Evolutionary conservation across 805 yeast species (phyloP), one percentile per base, ranked within the genome.

Genomic region (Naumovozyma baii): DNA sequence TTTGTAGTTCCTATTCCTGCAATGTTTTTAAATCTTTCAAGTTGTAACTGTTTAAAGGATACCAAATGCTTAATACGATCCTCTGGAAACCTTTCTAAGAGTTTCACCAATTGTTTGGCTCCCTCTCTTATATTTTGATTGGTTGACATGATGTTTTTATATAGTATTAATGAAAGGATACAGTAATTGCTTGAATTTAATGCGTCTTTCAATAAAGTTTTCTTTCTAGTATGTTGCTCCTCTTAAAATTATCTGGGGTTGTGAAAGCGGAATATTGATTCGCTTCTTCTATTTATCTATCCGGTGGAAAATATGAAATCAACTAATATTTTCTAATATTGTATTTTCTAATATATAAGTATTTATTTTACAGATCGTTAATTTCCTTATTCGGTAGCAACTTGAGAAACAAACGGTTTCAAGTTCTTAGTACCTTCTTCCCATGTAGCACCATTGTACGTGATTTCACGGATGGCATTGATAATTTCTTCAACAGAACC

Each of bases 371-470:
- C 31, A 29, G 15, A 29, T 29, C 15, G 13, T 29, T 29, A 29
- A 12, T 13, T 13, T 25, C 13, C 15, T 34, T 34, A 34, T 9
- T 34, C 37, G 22, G 30, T 25, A 25, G 41, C 49, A 35, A 68
- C 64, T 67, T 79, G 84, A 39, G 81, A 59, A 59, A 80, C 94
- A 58, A 90, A 90, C 33, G 79, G 79, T 33, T 73, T 68, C 52
- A 90, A 73, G 40, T 69, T 59, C 50, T 76, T 66, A 40, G 95
- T 87, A 52, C 94, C 96, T 61, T 84, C 85, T 33, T 70, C 76
- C 98, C 98, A 90, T 15, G 84, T 52, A 37, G 63, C 72, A 47
- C 85, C 88, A 39, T 73, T 73, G 61, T 82, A 80, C 40, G 92
- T 80, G 61, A 90, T 76, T 22, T 69, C 73, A 63, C 77, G 76